These are phyloP conservation scores for Barbarea vulgaris DNA, from an alignment of 345 rosid genomes.

Conservation along the genomic window DNA sequence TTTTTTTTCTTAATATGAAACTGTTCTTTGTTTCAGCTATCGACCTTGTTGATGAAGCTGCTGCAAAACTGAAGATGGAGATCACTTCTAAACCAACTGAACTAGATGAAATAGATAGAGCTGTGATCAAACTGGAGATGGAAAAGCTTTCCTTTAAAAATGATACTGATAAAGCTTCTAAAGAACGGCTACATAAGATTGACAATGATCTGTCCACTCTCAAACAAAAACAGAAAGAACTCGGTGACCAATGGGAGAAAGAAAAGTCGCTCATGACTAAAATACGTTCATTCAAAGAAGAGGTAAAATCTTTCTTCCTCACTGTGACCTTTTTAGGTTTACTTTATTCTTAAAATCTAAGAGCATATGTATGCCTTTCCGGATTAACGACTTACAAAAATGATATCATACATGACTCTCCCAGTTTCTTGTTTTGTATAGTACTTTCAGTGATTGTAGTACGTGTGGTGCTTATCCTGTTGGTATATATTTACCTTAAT, in stretches of 20 bases:
- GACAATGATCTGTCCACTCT: constrained; percentile 63
- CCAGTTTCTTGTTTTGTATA: neutral
- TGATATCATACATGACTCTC: neutral
- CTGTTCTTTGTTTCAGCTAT: constrained; percentile 61
- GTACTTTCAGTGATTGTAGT: neutral
- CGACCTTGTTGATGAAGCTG: constrained; percentile 97
- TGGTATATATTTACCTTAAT: neutral
- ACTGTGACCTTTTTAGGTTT: neutral
- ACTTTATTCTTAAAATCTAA: neutral
- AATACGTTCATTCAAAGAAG: constrained; percentile 84
- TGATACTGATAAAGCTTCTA: constrained; percentile 83
- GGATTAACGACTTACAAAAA: neutral
- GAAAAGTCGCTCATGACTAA: constrained; percentile 75
- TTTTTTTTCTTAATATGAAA: neutral
- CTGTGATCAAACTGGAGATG: constrained; percentile 88
- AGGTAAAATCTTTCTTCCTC: constrained; percentile 45
- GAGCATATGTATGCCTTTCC: no score
- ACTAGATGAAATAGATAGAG: constrained; percentile 86
- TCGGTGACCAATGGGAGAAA: constrained; percentile 72
- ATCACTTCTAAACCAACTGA: constrained; percentile 96
- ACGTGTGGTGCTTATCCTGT: neutral
- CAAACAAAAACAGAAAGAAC: constrained; percentile 72
- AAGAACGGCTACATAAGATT: constrained; percentile 78
- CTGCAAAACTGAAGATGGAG: constrained; percentile 97
- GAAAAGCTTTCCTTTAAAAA: constrained; percentile 86